Evolutionary conservation across 169 alveolate genomes (phyloP).

Genomic region (Theileria annulata): DNA sequence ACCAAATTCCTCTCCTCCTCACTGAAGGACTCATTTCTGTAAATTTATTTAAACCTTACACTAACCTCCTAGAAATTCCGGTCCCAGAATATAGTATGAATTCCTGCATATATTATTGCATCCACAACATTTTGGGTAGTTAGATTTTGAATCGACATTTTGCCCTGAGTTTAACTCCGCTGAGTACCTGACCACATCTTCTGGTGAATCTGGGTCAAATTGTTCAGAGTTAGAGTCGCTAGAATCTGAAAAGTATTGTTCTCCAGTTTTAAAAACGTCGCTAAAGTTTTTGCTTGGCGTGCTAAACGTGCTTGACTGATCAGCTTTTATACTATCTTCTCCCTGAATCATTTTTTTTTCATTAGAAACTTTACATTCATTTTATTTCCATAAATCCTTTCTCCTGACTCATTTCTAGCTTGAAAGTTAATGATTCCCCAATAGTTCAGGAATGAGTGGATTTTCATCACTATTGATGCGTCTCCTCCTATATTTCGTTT

Average conservation of each 20-base stretch:
- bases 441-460: constrained; percentile 71
- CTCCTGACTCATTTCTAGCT: constrained; percentile 52
- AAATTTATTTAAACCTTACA: background rate
- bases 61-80: constrained; percentile 16
- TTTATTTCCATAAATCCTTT: constrained; percentile 34
- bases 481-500: constrained; percentile 55
- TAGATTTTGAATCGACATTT: background rate
- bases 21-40: constrained; percentile 4
- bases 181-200: constrained; percentile 23
- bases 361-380: background rate
- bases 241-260: background rate
- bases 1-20: constrained; percentile 24
- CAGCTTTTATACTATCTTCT: background rate
- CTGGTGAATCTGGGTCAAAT: constrained; percentile 14
- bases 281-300: background rate
- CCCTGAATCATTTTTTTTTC: background rate
- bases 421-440: constrained; percentile 81
- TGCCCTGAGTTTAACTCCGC: constrained; percentile 16
- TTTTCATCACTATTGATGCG: constrained; percentile 67
- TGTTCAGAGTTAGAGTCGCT: background rate
- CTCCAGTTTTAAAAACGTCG: constrained; percentile 5
- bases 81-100: constrained; percentile 31
- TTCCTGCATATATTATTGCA: constrained; percentile 19
- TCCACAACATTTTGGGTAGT: constrained; percentile 18
- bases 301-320: background rate